phyloP scores from a whole-genome alignment of 306 rosid species.

The Leucaena leucocephala region DNA sequence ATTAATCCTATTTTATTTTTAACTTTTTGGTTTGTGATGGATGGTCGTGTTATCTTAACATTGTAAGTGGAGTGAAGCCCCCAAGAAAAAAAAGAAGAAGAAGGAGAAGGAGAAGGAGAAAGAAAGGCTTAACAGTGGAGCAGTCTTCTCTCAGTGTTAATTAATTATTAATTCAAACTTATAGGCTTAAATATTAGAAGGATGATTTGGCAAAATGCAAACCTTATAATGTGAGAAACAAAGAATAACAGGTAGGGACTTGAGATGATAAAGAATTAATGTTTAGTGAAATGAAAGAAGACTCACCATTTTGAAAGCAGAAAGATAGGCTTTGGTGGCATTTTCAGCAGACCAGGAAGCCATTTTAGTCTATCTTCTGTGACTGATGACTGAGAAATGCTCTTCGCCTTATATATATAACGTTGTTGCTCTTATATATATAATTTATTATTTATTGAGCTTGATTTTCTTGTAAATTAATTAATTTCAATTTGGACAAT shows the following conservation, averaged over 20 bases:
- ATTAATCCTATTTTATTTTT: too few species aligned
- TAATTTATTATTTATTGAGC: neutral
- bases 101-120: too few species aligned
- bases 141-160: too few species aligned
- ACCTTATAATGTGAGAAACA: too few species aligned
- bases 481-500: neutral
- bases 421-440: neutral
- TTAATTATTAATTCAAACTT: too few species aligned
- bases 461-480: neutral
- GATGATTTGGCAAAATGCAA: too few species aligned
- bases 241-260: neutral
- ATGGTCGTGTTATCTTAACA: neutral
- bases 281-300: neutral
- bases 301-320: constrained; percentile 76
- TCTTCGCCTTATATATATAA: constrained; percentile 1
- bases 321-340: constrained; percentile 91
- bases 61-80: neutral
- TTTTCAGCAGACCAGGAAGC: constrained; percentile 93
- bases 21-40: too few species aligned
- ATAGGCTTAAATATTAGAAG: too few species aligned
- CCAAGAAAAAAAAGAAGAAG: too few species aligned
- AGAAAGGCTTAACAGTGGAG: too few species aligned
- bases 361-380: constrained; percentile 41
- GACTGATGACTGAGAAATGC: constrained; percentile 1
- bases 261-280: too few species aligned